Conservation (phyloP, 1,139 yeast species). For the Diutina neorugosa region DNA sequence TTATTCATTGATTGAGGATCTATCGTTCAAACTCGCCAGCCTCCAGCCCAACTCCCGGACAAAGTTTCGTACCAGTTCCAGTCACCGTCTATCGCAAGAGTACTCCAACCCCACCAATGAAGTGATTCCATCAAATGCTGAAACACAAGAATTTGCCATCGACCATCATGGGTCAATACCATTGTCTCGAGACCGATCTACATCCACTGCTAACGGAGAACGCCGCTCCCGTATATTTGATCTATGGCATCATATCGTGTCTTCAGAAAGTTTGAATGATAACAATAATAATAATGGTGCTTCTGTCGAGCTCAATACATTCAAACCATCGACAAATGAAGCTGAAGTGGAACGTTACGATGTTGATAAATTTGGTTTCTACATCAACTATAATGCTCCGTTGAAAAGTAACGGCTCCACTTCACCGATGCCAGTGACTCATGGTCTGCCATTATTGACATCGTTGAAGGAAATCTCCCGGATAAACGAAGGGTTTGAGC, state of each 20-base stretch:
- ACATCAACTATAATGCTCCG: neutral
- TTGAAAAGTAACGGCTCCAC: neutral
- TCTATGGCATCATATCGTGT: neutral
- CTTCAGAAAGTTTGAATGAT: neutral
- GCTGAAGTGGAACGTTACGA: neutral
- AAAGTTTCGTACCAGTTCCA: neutral
- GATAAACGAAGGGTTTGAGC: neutral
- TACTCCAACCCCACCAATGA: neutral
- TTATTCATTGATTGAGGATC: neutral
- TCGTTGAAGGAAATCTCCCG: neutral
- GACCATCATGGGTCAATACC: neutral
- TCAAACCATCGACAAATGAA: neutral
- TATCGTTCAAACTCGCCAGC: neutral
- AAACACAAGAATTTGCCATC: neutral
- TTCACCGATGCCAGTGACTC: neutral
- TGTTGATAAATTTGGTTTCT: slow-evolving; percentile 1
- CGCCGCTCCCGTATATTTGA: neutral
- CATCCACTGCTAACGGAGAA: neutral
- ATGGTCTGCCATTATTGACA: neutral
- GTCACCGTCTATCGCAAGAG: neutral
- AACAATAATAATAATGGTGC: neutral
- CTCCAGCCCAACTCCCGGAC: neutral
- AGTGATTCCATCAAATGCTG: neutral
- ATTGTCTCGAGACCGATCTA: neutral
- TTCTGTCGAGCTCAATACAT: neutral